Conservation (phyloP, 73 alveolate genomes). For the Blepharisma japonicum region DNA sequence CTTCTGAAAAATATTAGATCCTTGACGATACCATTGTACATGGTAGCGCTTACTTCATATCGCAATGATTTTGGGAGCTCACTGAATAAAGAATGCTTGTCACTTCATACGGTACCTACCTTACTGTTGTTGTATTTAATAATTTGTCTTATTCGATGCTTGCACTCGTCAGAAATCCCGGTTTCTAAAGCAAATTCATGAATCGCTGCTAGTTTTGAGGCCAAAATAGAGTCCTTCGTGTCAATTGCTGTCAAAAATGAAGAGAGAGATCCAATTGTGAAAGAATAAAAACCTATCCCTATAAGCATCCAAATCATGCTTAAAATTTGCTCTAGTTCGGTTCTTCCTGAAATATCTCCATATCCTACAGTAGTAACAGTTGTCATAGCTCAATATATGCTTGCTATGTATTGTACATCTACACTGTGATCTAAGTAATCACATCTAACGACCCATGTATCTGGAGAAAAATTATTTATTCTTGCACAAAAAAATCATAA, state of each 20-base stretch:
- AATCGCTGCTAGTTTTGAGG: conserved; percentile 46
- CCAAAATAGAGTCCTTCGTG: conserved; percentile 40
- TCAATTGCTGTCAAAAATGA: conserved; percentile 72
- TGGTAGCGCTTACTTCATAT: conserved; percentile 50
- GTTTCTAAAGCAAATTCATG: conserved; percentile 55
- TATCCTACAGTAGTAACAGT: conserved; percentile 92
- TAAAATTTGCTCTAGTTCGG: conserved; percentile 63
- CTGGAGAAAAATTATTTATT: conserved; percentile 63
- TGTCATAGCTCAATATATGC: conserved; percentile 80
- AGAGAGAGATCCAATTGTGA: conserved; percentile 80
- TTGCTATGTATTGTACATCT: conserved; percentile 45
- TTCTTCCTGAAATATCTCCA: conserved; percentile 86
- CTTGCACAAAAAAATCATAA: conserved; percentile 74
- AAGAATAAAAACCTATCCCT: conserved; percentile 87
- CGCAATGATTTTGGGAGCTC: conserved; percentile 52
- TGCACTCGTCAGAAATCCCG: conserved; percentile 31
- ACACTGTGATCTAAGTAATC: conserved; percentile 36
- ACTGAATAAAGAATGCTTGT: conserved; percentile 39
- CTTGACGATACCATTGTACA: conserved; percentile 48
- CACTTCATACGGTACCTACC: conserved; percentile 49
- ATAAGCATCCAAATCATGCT: conserved; percentile 55
- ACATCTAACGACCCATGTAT: conserved; percentile 74
- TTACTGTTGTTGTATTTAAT: conserved; percentile 43
- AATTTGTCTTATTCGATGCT: conserved; percentile 50
- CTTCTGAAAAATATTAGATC: conserved; percentile 49